Evolutionary conservation across 192 early-diverging fungal genomes (phyloP).

Genomic region (Phlyctochytrium bullatum): DNA sequence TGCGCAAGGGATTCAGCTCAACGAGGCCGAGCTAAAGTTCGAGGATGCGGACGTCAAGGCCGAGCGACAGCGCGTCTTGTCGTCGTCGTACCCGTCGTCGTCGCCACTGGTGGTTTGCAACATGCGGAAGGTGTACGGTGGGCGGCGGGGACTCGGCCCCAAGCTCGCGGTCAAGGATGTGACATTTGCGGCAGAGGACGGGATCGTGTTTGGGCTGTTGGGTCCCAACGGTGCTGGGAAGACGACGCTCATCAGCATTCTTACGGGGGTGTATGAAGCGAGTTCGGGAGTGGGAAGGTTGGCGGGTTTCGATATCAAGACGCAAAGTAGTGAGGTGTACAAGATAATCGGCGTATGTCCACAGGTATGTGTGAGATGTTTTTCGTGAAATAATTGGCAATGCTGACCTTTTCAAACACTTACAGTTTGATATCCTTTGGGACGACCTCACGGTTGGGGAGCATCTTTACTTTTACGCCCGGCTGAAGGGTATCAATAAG

Average conservation of each 20-base stretch:
- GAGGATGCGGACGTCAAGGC: constrained; percentile 64
- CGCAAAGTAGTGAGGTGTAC: constrained; percentile 54
- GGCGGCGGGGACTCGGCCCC: neutral
- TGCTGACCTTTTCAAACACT: neutral
- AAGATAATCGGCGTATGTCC: constrained; percentile 69
- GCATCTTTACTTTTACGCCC: constrained; percentile 70
- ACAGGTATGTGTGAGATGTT: constrained; percentile 36
- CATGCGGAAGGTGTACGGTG: constrained; percentile 62
- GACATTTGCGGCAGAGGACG: constrained; percentile 58
- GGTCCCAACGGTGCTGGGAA: constrained; percentile 60
- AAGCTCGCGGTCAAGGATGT: constrained; percentile 64
- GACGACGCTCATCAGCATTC: constrained; percentile 66
- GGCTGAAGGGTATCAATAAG: constrained; percentile 61
- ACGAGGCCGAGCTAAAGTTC: constrained; percentile 7
- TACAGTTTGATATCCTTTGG: constrained; percentile 69
- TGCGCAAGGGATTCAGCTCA: constrained; percentile 7
- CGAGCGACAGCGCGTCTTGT: constrained; percentile 50
- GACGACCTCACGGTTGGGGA: constrained; percentile 67
- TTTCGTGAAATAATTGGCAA: neutral
- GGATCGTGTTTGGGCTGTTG: constrained; percentile 65
- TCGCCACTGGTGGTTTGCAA: constrained; percentile 55
- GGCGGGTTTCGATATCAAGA: constrained; percentile 54
- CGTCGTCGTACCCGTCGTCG: constrained; percentile 30
- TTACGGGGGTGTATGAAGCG: constrained; percentile 65
- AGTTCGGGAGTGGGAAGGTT: constrained; percentile 55